phyloP scores from a whole-genome alignment of 495 filamentous ascomycete species.

The Daldinia concentrica region DNA sequence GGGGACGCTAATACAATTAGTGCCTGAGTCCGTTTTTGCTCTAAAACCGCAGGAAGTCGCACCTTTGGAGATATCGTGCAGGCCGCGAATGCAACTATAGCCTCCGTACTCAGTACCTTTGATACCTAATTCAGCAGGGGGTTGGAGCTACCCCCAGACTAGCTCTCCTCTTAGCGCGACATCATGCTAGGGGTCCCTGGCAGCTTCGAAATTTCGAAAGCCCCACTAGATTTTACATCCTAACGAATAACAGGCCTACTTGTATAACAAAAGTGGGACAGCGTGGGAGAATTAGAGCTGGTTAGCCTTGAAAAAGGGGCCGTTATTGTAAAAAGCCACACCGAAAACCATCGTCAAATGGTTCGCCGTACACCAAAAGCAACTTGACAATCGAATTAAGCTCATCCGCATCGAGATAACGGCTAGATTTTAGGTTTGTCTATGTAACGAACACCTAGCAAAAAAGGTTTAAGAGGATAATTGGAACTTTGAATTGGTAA shows the following conservation, averaged over 20 bases:
- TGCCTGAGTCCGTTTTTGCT: conserved; percentile 7
- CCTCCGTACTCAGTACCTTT: conserved; percentile 22
- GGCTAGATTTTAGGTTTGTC: conserved; percentile 30
- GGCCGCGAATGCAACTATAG: conserved; percentile 5
- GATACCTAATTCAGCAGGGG: conserved; percentile 14
- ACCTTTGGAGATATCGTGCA: conserved; percentile 10
- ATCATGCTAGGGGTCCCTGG: conserved; percentile 29
- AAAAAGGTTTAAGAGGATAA: conserved; percentile 26
- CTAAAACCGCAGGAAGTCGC: conserved; percentile 5
- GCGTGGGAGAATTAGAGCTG: conserved; percentile 23
- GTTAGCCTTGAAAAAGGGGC: conserved; percentile 22
- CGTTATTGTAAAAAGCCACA: conserved; percentile 21
- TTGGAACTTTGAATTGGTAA: conserved; percentile 9
- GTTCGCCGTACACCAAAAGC: conserved; percentile 30
- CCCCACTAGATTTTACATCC: conserved; percentile 29
- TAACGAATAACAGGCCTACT: conserved; percentile 18
- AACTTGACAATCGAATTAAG: conserved; percentile 26
- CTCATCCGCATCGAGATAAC: conserved; percentile 17
- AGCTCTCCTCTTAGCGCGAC: conserved; percentile 14
- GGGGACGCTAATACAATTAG: conserved; percentile 18
- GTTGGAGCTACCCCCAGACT: conserved; percentile 35
- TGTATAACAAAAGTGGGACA: conserved; percentile 19
- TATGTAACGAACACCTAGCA: conserved; percentile 12
- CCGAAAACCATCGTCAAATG: conserved; percentile 28
- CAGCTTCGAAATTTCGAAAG: conserved; percentile 30